phyloP scores from a whole-genome alignment of 805 yeast genomes.

The Saccharomycopsis selenospora region DNA sequence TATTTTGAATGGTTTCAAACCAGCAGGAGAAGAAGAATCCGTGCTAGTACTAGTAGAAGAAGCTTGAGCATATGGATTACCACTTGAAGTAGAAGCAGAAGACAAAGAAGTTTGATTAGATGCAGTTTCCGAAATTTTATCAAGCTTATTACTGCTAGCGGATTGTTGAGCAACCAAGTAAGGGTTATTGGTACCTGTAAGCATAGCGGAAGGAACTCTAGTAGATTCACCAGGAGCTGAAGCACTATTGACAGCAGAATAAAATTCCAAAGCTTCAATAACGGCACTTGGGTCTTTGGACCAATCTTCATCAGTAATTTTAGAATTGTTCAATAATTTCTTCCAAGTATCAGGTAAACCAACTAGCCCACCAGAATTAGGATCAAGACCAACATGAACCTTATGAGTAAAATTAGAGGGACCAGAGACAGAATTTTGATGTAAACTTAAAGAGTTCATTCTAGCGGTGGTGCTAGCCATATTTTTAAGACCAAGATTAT shows the following conservation, averaged over 20 bases:
- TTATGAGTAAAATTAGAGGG: conserved; percentile 94
- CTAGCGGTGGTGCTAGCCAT: neutral
- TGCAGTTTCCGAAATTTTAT: conserved; percentile 9
- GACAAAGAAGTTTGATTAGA: conserved; percentile 20
- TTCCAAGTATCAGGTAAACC: conserved; percentile 97
- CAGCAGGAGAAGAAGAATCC: conserved; percentile 13
- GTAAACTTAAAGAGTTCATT: conserved; percentile 1
- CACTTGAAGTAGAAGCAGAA: conserved; percentile 19
- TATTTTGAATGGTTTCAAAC: conserved; percentile 18
- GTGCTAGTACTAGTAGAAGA: conserved; percentile 5
- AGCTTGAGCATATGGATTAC: conserved; percentile 2
- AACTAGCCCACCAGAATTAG: conserved; percentile 77
- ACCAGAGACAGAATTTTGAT: conserved; percentile 50
- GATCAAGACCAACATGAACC: conserved; percentile 84
- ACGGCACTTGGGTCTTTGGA: conserved; percentile 93
- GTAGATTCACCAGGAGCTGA: conserved; percentile 43
- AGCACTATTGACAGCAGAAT: conserved; percentile 19
- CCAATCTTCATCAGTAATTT: conserved; percentile 88
- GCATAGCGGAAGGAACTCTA: conserved; percentile 49
- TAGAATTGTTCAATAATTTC: conserved; percentile 70
- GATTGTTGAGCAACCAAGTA: conserved; percentile 7
- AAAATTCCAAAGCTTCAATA: conserved; percentile 77
- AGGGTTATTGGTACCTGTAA: conserved; percentile 11
- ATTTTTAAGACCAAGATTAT: conserved; percentile 17
- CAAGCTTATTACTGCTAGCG: conserved; percentile 9